A percentile compares a stretch with the other conserved stretches of the same genome.
phyloP scores from a whole-genome alignment of 2,329 filamentous ascomycete genomes.

The Beauveria varroae region DNA sequence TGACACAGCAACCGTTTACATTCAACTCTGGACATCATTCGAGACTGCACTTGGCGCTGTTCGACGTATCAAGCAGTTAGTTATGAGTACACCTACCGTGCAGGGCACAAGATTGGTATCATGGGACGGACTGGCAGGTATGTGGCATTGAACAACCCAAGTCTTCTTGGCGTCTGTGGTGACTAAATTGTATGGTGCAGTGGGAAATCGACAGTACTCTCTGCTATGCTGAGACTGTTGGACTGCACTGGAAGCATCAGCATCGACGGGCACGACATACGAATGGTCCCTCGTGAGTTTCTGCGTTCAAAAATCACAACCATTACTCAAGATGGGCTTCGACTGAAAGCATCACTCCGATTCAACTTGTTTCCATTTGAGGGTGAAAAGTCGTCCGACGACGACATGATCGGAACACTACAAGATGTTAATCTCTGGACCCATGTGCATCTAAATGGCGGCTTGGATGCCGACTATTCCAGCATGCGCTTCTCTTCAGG shows the following conservation, averaged over 20 bases:
- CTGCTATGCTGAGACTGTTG: neutral
- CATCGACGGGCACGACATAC: conserved; percentile 9
- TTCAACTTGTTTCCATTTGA: conserved; percentile 8
- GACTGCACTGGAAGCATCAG: conserved; percentile 7
- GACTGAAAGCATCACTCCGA: neutral
- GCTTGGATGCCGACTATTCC: neutral
- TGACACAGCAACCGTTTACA: neutral
- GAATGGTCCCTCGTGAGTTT: neutral
- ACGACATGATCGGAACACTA: neutral
- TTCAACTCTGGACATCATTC: neutral
- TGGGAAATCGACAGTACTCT: conserved; percentile 2
- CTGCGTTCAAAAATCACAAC: conserved; percentile 21
- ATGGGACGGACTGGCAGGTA: conserved; percentile 7
- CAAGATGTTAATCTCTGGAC: neutral
- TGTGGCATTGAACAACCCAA: neutral
- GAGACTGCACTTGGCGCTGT: no score
- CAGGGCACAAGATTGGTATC: neutral
- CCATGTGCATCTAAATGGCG: conserved; percentile 31
- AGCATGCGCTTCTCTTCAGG: neutral
- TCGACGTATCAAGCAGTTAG: neutral
- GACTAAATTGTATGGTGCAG: neutral
- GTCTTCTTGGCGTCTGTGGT: neutral
- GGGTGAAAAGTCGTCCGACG: neutral
- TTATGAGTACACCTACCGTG: neutral
- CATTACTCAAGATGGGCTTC: conserved; percentile 20